Percentiles rank a stretch among this genome's conserved stretches.
These are phyloP conservation scores for Athelia sp. DNA, from an alignment of 1,284 basidiomycete species.

Conservation along the genomic window DNA sequence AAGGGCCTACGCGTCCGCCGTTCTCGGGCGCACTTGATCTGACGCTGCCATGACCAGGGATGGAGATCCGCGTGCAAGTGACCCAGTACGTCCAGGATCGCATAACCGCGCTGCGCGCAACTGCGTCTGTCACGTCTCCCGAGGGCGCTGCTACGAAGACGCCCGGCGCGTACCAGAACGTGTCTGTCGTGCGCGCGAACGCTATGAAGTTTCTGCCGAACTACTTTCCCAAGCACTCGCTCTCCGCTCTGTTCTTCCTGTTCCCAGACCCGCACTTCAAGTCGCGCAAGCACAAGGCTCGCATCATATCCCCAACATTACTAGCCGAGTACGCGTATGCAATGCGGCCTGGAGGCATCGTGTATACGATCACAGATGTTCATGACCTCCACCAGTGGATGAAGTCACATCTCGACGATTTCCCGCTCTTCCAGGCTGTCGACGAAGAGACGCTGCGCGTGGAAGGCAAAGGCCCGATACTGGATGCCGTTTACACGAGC, in stretches of 20 bases:
- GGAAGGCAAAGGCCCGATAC: conserved; percentile 66
- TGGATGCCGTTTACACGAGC: conserved; percentile 78
- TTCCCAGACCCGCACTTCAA: conserved; percentile 99
- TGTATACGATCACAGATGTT: conserved; percentile 99
- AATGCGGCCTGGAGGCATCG: conserved; percentile 84
- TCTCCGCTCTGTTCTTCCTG: conserved; percentile 94
- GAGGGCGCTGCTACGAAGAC: conserved; percentile 10
- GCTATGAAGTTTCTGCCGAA: conserved; percentile 99
- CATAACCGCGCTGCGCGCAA: conserved; percentile 78
- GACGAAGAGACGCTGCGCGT: conserved; percentile 70
- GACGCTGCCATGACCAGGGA: conserved; percentile 45
- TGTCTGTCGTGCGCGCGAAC: conserved; percentile 93
- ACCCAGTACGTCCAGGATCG: conserved; percentile 96
- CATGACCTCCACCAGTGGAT: conserved; percentile 95
- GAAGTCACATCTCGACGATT: conserved; percentile 79
- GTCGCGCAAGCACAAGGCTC: conserved; percentile 95
- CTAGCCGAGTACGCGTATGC: conserved; percentile 95
- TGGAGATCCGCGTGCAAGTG: conserved; percentile 97
- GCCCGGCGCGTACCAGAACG: conserved; percentile 76
- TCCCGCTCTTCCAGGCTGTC: conserved; percentile 84
- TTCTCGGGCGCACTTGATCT: conserved; percentile 1
- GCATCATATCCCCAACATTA: conserved; percentile 94
- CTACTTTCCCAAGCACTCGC: conserved; percentile 89
- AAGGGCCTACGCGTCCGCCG: not conserved
- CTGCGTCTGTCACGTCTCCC: conserved; percentile 33